A percentile compares a stretch with the other conserved stretches of the same genome.
Conservation (phyloP, 306 rosid genomes). For the Vigna trinervia region DNA sequence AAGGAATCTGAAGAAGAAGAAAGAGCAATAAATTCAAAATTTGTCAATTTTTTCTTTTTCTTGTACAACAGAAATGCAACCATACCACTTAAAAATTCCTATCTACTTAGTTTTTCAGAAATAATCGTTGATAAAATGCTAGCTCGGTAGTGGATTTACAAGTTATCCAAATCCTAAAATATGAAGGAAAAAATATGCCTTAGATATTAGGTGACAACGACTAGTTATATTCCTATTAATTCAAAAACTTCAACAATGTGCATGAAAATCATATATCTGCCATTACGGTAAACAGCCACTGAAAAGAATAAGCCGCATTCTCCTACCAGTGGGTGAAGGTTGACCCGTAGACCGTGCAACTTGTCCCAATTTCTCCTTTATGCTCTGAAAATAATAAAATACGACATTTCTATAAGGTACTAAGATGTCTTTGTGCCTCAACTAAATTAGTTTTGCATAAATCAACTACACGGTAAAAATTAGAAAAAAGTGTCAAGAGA, state of each 20-base stretch:
- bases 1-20: conserved; percentile 8
- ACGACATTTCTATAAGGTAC: conserved; percentile 6
- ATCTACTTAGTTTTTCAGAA: conserved; percentile 1
- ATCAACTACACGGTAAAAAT: conserved; percentile 28
- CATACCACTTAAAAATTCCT: conserved; percentile 15
- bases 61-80: conserved; percentile 30
- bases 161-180: background rate
- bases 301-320: conserved; percentile 16
- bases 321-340: conserved; percentile 63
- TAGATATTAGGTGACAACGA: conserved; percentile 5
- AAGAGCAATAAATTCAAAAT: conserved; percentile 12
- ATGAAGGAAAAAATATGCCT: background rate
- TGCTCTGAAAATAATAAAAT: conserved; percentile 51
- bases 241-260: conserved; percentile 24
- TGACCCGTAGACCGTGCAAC: conserved; percentile 74
- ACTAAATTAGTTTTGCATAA: conserved; percentile 10
- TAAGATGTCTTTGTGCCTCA: conserved; percentile 18
- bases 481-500: conserved; percentile 6
- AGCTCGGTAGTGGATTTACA: conserved; percentile 30
- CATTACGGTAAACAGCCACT: conserved; percentile 23
- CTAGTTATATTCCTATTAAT: conserved; percentile 24
- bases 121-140: conserved; percentile 20
- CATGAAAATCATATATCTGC: conserved; percentile 38
- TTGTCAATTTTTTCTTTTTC: conserved; percentile 8
- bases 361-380: conserved; percentile 73